Conservation (phyloP, 1,139 yeast species). For the Kodamaea plutei region DNA sequence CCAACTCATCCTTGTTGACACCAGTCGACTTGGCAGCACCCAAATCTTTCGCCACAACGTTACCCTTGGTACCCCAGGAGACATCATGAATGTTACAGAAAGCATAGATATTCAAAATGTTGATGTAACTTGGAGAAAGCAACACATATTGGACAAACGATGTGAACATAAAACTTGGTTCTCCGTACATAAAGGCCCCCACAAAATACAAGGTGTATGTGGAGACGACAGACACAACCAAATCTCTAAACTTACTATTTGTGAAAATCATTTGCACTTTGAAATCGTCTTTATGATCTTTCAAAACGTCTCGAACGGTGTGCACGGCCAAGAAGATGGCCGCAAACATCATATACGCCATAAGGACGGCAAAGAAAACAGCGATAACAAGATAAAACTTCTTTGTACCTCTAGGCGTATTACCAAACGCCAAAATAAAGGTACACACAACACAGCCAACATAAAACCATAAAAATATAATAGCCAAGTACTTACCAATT, state of each 20-base stretch:
- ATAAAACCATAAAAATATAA: conserved; percentile 22
- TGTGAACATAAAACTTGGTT: conserved; percentile 77
- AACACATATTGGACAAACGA: conserved; percentile 68
- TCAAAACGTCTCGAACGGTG: conserved; percentile 46
- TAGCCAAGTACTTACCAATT: conserved; percentile 22
- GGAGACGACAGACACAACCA: conserved; percentile 79
- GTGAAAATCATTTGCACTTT: conserved; percentile 48
- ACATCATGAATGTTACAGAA: conserved; percentile 84
- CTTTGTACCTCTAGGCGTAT: conserved; percentile 24
- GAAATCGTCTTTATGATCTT: conserved; percentile 41
- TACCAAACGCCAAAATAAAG: conserved; percentile 27
- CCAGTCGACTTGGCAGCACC: conserved; percentile 62
- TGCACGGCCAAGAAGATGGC: conserved; percentile 79
- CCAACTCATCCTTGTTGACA: conserved; percentile 57
- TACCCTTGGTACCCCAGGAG: conserved; percentile 87
- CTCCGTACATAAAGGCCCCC: conserved; percentile 70
- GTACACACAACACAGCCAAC: conserved; percentile 23
- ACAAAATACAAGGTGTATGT: conserved; percentile 79
- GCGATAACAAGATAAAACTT: conserved; percentile 20
- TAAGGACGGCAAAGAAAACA: conserved; percentile 23
- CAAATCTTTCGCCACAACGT: conserved; percentile 56
- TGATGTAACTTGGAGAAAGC: conserved; percentile 71
- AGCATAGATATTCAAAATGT: conserved; percentile 76
- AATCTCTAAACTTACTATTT: conserved; percentile 70
- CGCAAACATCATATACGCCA: conserved; percentile 47